Evolutionary conservation across 176 grass and related monocot genomes (phyloP), one percentile per base, ranked within the genome.

Genomic region (Triticum timopheevii): DNA sequence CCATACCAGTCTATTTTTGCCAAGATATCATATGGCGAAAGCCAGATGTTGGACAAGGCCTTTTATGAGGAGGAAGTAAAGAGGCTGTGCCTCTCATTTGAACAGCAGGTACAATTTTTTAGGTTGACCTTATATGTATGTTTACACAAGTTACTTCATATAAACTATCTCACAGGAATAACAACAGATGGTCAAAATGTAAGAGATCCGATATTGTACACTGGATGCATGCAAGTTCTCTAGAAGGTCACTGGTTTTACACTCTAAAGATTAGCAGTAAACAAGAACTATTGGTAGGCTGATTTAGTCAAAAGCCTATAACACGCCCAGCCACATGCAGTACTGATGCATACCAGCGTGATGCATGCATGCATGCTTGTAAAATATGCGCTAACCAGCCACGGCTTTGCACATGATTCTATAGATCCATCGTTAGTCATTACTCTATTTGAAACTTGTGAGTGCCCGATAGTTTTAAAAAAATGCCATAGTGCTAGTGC

Each of bases 1-100:
- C 94, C 97, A 52, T 99, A 94, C 80, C 97, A 96, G 79, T 76
- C 90, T 54, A 99, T 99, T 45, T 99, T 99, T 91, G 81, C 94
- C 1, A 96, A 88, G 39, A 84, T 99, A 66, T 94, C 94, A 8
- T 99, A 99, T 79, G 94, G 94, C 2, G 97, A 99, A 93, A 94
- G 92, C 62, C 97, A 99, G 80, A 99, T 99, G 97, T 82, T 99
- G 83, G 94, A 99, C 88, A 96, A 99, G 85, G 90, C 94, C 73
- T 99, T 99, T 16, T 99, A 96, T 4, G 97, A 96, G 79, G 97
- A 99, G 85, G 97, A 99, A 83, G 97, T 99, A 15, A 82, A 86
- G 79, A 96, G 94, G 81, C 78, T 99, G 40, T 93, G 97, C 50
- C 82, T 94, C 77, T 76, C 97, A 30, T 99, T 96, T 52, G 94